Conservation (phyloP, 352 stramenopile species). For the Pythium scleroteichum region DNA sequence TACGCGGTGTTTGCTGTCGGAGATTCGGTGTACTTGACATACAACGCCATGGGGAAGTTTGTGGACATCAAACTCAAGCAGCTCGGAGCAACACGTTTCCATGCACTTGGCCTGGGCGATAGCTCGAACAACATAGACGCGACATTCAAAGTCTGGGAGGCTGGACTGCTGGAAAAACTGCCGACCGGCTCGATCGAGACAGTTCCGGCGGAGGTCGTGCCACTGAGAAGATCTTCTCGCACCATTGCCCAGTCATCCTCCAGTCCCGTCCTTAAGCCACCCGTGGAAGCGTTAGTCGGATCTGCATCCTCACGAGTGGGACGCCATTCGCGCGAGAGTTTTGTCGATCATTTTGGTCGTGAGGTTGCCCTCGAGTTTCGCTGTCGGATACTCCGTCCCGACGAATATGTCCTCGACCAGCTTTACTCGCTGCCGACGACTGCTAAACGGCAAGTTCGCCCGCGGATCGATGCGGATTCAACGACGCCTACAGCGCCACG, state of each 20-base stretch:
- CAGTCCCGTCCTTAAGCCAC: too few species aligned
- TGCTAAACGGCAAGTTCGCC: not conserved
- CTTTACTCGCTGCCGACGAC: not conserved
- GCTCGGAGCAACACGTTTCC: constrained; percentile 86
- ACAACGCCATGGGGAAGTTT: constrained; percentile 93
- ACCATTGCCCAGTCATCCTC: too few species aligned
- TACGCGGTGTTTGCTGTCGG: constrained; percentile 96
- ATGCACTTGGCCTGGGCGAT: constrained; percentile 89
- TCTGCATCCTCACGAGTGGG: not conserved
- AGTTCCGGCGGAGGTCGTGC: too few species aligned
- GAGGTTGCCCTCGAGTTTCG: constrained; percentile 12
- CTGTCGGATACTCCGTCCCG: not conserved
- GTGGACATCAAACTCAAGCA: constrained; percentile 79
- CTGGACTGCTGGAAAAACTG: not conserved
- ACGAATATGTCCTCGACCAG: not conserved
- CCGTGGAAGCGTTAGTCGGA: too few species aligned
- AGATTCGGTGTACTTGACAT: constrained; percentile 95
- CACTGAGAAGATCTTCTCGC: too few species aligned
- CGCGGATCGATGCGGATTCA: not conserved
- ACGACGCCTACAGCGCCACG: not conserved
- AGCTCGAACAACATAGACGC: constrained; percentile 85
- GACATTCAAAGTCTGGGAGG: constrained; percentile 22
- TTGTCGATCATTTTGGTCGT: constrained; percentile 16
- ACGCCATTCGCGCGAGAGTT: not conserved
- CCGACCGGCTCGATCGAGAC: not conserved